phyloP scores from a whole-genome alignment of 2,329 filamentous ascomycete species.

The Zasmidium citrigriseum region DNA sequence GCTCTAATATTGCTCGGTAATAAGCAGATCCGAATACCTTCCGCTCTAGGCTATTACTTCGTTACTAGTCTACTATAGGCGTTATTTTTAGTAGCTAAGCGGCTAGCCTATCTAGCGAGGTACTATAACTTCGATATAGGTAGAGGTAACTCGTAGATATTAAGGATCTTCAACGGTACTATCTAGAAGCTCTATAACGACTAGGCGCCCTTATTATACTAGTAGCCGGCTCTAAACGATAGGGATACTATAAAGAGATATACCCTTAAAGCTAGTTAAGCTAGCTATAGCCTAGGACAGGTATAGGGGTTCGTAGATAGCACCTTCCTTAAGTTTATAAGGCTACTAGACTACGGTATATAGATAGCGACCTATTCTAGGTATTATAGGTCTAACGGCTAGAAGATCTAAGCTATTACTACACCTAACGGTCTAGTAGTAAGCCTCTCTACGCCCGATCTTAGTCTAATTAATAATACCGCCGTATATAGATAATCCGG shows the following conservation, averaged over 20 bases:
- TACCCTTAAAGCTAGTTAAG: neutral
- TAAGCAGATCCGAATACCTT: neutral
- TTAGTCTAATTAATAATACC: neutral
- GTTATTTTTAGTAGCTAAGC: neutral
- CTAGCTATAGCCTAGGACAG: neutral
- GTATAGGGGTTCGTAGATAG: neutral
- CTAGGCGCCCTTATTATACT: neutral
- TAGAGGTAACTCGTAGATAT: neutral
- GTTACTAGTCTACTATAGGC: neutral
- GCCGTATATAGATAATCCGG: neutral
- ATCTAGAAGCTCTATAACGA: neutral
- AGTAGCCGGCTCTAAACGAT: neutral
- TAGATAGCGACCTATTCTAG: neutral
- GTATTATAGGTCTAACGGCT: neutral
- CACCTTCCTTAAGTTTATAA: constrained; percentile 1
- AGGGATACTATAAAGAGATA: neutral
- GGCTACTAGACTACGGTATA: neutral
- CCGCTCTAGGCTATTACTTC: neutral
- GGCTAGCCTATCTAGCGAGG: neutral
- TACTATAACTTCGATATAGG: neutral
- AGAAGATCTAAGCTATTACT: neutral
- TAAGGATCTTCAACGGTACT: neutral
- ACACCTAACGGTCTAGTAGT: neutral
- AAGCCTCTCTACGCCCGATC: neutral
- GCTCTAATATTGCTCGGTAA: neutral